phyloP scores from a whole-genome alignment of 306 rosid species.

The Purshia tridentata region DNA sequence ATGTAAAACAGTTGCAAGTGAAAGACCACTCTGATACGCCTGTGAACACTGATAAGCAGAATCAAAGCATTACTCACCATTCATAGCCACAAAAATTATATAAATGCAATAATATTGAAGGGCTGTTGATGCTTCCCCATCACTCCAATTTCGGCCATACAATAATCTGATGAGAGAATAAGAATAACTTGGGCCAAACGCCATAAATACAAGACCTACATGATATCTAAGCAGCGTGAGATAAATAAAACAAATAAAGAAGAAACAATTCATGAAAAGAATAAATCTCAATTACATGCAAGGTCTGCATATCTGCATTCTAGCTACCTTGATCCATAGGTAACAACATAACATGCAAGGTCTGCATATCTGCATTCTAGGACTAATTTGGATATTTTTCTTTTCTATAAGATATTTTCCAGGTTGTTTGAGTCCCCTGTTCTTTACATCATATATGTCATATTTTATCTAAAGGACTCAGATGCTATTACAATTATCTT shows the following conservation, averaged over 20 bases:
- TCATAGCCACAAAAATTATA: conserved; percentile 88
- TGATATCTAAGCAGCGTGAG: conserved; percentile 31
- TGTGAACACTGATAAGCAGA: not conserved
- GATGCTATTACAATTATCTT: not conserved
- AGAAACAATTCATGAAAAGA: not conserved
- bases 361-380: conserved; percentile 5
- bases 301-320: not conserved
- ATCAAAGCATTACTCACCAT: conserved; percentile 57
- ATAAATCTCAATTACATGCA: not conserved
- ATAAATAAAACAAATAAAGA: conserved; percentile 12
- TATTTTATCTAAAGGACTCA: not conserved
- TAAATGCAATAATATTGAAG: conserved; percentile 79
- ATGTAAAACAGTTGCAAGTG: no score
- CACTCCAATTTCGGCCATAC: conserved; percentile 92
- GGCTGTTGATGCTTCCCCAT: conserved; percentile 88
- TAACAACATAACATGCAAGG: not conserved
- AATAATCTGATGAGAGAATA: conserved; percentile 88
- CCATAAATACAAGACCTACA: conserved; percentile 85
- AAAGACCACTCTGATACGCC: not conserved
- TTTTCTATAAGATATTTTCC: not conserved
- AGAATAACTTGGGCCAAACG: conserved; percentile 93
- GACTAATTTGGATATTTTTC: not conserved
- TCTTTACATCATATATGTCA: not conserved
- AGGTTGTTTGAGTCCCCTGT: not conserved
- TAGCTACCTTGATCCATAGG: conserved; percentile 8